Base-by-base conservation (phyloP, 2,329 filamentous ascomycete species). In the Neocatenulostroma microsporum region DNA sequence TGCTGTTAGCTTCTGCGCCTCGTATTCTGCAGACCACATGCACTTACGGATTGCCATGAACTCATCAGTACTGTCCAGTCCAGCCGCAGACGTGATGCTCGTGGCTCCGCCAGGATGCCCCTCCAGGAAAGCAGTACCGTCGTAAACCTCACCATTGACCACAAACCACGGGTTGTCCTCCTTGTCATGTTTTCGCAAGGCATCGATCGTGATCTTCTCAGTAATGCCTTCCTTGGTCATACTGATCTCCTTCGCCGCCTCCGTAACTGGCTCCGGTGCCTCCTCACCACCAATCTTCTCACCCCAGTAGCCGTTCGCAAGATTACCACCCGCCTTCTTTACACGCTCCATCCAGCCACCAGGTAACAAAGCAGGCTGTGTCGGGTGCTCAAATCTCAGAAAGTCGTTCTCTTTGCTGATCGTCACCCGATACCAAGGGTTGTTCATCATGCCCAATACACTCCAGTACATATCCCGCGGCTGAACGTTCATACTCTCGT, bases 391-490 rank as follows among this genome's bases (percentile, higher is more conserved):
- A 48, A 95, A 95, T 5, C 76, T 71, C 27, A 94, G 62, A 6
- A 55, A 61, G 12, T 74, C 68, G 0, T 68, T 70, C 41, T 88
- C 79, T 38, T 78, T 79, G 35, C 77, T 74, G 37, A 95, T 82
- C 2, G 79, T 76, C 1, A 95, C 74, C 4, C 88, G 73, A 59
- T 82, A 95, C 88, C 88, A 95, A 0, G 85, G 84, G 51, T 94
- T 94, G 62, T 94, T 94, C 88, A 95, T 94, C 88, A 95, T 95
- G 0, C 88, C 87, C 25, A 94, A 66, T 2, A 94, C 86, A 42
- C 78, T 87, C 88, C 88, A 95, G 63, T 94, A 94, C 84, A 94
- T 91, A 53, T 95, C 88, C 42, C 84, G 73, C 4, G 88, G 88
- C 57, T 94, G 86, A 0, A 84, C 68, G 60, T 83, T 84, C 76